Conservation (phyloP, 768 basidiomycete species). For the Melanogaster broomeanus region DNA sequence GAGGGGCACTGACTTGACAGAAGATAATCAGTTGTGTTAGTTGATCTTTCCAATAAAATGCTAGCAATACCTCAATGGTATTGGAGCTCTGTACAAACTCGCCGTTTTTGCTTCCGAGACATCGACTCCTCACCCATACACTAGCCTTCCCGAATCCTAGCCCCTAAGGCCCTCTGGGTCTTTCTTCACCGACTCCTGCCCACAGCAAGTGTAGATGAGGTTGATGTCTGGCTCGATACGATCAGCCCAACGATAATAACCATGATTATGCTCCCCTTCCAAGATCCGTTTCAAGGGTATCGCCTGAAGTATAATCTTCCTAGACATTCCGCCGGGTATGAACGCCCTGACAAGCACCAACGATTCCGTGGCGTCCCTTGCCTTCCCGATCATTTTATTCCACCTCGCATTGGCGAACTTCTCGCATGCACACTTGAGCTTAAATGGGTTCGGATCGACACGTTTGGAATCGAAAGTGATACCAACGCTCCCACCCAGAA, state of each 20-base stretch:
- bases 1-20: no score
- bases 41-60: no score
- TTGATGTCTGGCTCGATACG: slow-evolving; percentile 11
- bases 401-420: slow-evolving; percentile 21
- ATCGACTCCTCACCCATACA: no score
- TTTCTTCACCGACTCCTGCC: not conserved
- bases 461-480: slow-evolving; percentile 23
- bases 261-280: not conserved
- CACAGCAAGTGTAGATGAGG: slow-evolving; percentile 25
- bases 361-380: slow-evolving; percentile 10
- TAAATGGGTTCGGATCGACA: slow-evolving; percentile 22
- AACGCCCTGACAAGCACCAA: slow-evolving; percentile 28
- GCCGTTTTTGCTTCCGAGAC: not conserved
- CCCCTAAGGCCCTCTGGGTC: not conserved
- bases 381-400: slow-evolving; percentile 21
- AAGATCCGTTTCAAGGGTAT: slow-evolving; percentile 23
- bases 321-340: slow-evolving; percentile 26
- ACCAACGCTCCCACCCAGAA: slow-evolving; percentile 11
- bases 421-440: slow-evolving; percentile 26
- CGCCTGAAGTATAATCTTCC: slow-evolving; percentile 28
- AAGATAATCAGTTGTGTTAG: no score
- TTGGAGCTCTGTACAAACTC: no score
- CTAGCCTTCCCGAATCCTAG: no score
- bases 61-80: no score
- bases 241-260: not conserved